Evolutionary conservation across 352 stramenopile genomes (phyloP).

Genomic region (Blastocystis sp.): DNA sequence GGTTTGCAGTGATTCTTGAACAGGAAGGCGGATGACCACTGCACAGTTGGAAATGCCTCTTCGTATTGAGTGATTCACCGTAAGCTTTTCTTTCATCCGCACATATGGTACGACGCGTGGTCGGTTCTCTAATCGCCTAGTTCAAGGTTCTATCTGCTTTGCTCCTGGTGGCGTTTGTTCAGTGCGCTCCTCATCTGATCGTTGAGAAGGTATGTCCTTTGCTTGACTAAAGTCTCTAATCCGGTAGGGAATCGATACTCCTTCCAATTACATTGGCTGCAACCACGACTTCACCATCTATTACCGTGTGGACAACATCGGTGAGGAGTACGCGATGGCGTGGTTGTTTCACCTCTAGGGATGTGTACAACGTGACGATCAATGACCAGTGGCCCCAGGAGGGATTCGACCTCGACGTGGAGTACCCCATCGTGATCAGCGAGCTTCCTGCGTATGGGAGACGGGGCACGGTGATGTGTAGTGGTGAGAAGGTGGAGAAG

Average conservation of each 20-base stretch:
- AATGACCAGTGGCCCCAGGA: conserved; percentile 36
- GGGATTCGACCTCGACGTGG: conserved; percentile 35
- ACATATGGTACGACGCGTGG: background rate
- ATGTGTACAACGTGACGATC: conserved; percentile 49
- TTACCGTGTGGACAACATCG: conserved; percentile 49
- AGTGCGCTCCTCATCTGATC: conserved; percentile 20
- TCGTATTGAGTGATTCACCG: background rate
- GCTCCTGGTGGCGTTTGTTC: background rate
- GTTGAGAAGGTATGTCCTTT: background rate
- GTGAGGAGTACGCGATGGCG: background rate
- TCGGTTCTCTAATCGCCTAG: background rate
- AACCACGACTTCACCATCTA: conserved; percentile 45
- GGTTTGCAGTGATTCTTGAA: background rate
- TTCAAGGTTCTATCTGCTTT: background rate
- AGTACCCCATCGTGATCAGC: background rate
- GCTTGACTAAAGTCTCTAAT: background rate
- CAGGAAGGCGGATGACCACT: background rate
- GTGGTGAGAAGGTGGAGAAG: background rate
- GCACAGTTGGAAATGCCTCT: background rate
- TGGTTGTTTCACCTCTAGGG: background rate
- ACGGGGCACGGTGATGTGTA: background rate
- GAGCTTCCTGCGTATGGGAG: conserved; percentile 6
- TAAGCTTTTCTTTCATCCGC: background rate
- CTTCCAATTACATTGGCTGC: conserved; percentile 45
- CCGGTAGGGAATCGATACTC: conserved; percentile 17